Percentiles rank a stretch among this genome's conserved stretches.
Evolutionary conservation across 805 yeast genomes (phyloP).

Genomic region (Candida jianshihensis): DNA sequence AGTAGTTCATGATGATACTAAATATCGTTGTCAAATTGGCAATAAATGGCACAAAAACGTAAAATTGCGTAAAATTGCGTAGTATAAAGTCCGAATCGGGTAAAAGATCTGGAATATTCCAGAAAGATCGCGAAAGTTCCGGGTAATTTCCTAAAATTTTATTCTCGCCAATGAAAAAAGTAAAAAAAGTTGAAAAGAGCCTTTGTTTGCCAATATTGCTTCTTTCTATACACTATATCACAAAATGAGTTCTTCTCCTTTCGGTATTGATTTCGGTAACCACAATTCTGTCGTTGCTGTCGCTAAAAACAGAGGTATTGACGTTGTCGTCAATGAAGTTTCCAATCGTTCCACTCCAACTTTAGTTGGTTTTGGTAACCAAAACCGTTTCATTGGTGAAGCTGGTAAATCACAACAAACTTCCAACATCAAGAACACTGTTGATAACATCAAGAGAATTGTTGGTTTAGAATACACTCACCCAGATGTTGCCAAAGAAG

Average conservation of each 20-base stretch:
- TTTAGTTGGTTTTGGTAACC: constrained; percentile 83
- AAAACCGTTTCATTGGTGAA: constrained; percentile 92
- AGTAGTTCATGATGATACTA: constrained; percentile 18
- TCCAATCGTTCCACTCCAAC: constrained; percentile 96
- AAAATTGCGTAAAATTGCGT: not conserved
- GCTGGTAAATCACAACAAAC: constrained; percentile 94
- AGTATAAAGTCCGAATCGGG: not conserved
- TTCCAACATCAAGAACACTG: constrained; percentile 93
- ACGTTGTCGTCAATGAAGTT: constrained; percentile 95
- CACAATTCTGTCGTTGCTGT: constrained; percentile 89
- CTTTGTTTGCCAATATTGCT: not conserved
- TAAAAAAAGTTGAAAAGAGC: not conserved
- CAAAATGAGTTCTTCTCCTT: constrained; percentile 79
- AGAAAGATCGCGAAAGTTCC: constrained; percentile 6
- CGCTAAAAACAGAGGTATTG: constrained; percentile 98
- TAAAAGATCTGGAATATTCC: constrained; percentile 1
- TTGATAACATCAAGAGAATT: constrained; percentile 88
- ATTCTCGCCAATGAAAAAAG: not conserved
- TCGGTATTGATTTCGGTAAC: constrained; percentile 98
- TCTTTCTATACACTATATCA: not conserved
- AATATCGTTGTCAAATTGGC: not conserved
- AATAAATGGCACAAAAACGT: not conserved
- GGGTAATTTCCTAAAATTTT: constrained; percentile 1
- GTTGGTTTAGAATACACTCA: constrained; percentile 71
- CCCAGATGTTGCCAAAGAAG: constrained; percentile 72